phyloP scores from a whole-genome alignment of 768 basidiomycete genomes.

The Lentinula detonsa region DNA sequence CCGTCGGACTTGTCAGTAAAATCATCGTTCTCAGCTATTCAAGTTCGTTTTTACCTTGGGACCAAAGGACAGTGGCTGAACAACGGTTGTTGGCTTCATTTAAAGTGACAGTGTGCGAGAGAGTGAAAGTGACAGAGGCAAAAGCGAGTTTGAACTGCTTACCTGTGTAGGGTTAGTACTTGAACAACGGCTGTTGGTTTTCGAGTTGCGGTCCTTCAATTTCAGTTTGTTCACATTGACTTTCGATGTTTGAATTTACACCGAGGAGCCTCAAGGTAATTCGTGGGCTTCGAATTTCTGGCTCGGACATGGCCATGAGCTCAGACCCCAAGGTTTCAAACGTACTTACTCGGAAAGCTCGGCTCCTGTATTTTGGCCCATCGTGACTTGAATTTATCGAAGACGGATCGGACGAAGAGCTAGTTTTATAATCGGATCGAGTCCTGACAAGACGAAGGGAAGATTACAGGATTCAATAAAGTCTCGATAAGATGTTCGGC shows the following conservation, averaged over 20 bases:
- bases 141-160: constrained; percentile 10
- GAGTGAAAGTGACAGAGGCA: neutral
- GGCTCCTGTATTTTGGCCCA: too few species aligned
- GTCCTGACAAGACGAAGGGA: neutral
- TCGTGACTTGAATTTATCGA: too few species aligned
- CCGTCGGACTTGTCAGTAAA: too few species aligned
- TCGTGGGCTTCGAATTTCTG: neutral
- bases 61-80: too few species aligned
- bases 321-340: neutral
- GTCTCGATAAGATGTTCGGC: too few species aligned
- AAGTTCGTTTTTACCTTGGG: too few species aligned
- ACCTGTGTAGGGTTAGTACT: neutral
- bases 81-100: too few species aligned
- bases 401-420: neutral
- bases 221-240: neutral
- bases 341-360: neutral
- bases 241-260: neutral
- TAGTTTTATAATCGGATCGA: neutral
- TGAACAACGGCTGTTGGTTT: constrained; percentile 1
- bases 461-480: neutral
- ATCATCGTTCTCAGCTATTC: too few species aligned
- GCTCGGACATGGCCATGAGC: too few species aligned
- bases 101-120: too few species aligned
- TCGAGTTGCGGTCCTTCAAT: neutral
- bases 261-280: too few species aligned